Evolutionary conservation across 805 yeast genomes (phyloP), one percentile per base, ranked within the genome.

Genomic region (Saccharomycopsis sp.): DNA sequence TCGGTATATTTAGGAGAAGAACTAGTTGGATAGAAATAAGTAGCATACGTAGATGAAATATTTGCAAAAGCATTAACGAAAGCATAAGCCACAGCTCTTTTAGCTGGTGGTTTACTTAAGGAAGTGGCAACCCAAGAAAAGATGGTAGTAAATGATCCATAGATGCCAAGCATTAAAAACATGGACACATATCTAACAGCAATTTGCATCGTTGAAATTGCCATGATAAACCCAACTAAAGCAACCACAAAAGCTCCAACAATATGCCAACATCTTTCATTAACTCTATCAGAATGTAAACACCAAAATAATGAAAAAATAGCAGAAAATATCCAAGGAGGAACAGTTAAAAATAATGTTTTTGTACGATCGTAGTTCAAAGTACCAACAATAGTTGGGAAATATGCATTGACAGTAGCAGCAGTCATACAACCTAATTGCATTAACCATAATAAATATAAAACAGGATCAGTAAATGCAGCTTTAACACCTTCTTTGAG

Each of bases 351-450:
- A 47, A 72, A 69, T 36, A 74, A 62, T 3, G 80, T 72, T 34
- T 67, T 61, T 29, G 72, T 62, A 35, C 65, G 59, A 50, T 57
- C 54, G 49, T 70, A 76, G 34, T 72, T 65, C 46, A 76, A 61
- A 12, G 80, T 73, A 43, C 64, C 52, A 28, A 76, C 79, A 20
- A 76, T 73, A 1, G 79, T 64, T 18, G 81, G 81, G 62, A 72
- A 75, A 53, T 72, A 74, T 52, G 73, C 69, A n/a, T 78, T 70
- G 36, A 73, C 76, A 53, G 79, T 77, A 48, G 73, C 68, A 29
- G 78, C 76, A 17, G 74, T 74, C 36, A 70, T 78, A 23, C 68
- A 56, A n/a, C 27, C 10, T 8, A 41, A 15, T 21, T 41, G 54
- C 63, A 66, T 32, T 47, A 48, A 13, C 42, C 44, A 41, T 12